phyloP scores from a whole-genome alignment of 176 grass and related monocot species.

The Zoysia pacifica region DNA sequence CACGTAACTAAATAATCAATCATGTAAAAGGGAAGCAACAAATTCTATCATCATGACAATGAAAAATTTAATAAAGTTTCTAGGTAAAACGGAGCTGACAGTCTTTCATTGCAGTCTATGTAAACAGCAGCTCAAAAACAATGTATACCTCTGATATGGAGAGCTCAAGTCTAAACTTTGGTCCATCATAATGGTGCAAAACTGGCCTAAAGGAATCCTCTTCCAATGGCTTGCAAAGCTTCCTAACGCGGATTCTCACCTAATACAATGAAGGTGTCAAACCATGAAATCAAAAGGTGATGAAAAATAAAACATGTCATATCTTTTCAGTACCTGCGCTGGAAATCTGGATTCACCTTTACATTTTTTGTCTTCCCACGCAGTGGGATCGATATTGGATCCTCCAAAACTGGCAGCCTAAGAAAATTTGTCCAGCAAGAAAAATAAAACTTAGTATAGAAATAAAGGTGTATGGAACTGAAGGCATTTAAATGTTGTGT shows the following conservation, averaged over 20 bases:
- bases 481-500: not conserved
- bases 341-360: constrained; percentile 99
- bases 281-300: constrained; percentile 24
- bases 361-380: constrained; percentile 99
- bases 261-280: constrained; percentile 50
- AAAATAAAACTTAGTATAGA: constrained; percentile 14
- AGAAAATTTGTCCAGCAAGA: constrained; percentile 3
- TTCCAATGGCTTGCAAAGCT: constrained; percentile 91
- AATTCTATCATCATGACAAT: not conserved
- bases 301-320: constrained; percentile 9
- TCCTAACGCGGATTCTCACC: constrained; percentile 92
- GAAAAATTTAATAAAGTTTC: not conserved
- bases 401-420: constrained; percentile 97
- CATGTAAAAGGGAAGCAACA: not conserved
- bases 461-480: not conserved
- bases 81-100: not conserved
- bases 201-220: constrained; percentile 99
- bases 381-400: constrained; percentile 94
- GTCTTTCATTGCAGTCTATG: constrained; percentile 2
- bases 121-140: not conserved
- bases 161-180: constrained; percentile 96
- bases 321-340: constrained; percentile 63
- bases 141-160: constrained; percentile 82
- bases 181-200: constrained; percentile 96
- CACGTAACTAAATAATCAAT: not conserved